These are phyloP conservation scores for Fusarium phyllophilum DNA, from an alignment of 2,329 filamentous ascomycete genomes.

Conservation along the genomic window DNA sequence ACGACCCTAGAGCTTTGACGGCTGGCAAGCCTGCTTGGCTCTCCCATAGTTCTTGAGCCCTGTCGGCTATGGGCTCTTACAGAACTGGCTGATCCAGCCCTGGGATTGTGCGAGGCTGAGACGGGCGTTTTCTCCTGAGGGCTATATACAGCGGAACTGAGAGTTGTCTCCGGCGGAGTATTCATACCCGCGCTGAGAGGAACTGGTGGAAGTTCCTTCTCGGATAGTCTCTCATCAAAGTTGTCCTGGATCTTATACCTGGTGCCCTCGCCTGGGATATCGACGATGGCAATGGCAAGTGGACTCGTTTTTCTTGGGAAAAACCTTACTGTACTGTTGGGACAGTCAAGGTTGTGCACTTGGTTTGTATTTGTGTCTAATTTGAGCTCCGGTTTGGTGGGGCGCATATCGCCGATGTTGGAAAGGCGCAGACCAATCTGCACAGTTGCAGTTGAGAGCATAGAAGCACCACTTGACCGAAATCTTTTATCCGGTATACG, in stretches of 20 bases:
- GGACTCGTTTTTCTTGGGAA: constrained; percentile 38
- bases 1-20: constrained; percentile 16
- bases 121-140: constrained; percentile 45
- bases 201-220: constrained; percentile 50
- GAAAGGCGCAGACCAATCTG: constrained; percentile 77
- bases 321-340: constrained; percentile 37
- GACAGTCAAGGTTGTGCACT: constrained; percentile 53
- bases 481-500: constrained; percentile 51
- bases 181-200: constrained; percentile 42
- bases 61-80: constrained; percentile 30
- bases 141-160: constrained; percentile 65
- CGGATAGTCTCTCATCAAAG: constrained; percentile 44
- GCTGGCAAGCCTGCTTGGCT: constrained; percentile 30
- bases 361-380: constrained; percentile 40
- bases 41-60: constrained; percentile 15
- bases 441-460: constrained; percentile 73
- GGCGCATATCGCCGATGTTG: constrained; percentile 62
- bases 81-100: constrained; percentile 32
- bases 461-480: constrained; percentile 69
- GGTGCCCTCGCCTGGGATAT: constrained; percentile 39
- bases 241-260: constrained; percentile 38
- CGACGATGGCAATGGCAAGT: constrained; percentile 41
- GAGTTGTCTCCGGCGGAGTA: constrained; percentile 48
- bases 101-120: constrained; percentile 32
- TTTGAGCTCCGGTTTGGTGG: constrained; percentile 33